Percentiles rank a stretch among this genome's conserved stretches.
phyloP scores from a whole-genome alignment of 345 rosid genomes.

The Eutrema yunnanense region DNA sequence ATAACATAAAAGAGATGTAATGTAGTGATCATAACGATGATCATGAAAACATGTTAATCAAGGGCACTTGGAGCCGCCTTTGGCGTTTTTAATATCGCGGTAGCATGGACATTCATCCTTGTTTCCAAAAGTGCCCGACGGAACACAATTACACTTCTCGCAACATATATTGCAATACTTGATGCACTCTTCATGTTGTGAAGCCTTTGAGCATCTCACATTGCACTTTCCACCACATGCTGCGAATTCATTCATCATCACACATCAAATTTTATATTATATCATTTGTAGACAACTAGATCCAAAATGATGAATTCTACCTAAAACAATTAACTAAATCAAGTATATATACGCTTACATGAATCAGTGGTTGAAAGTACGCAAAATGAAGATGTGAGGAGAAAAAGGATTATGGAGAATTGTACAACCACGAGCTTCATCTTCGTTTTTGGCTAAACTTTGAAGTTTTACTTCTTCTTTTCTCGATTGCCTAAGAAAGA shows the following conservation, averaged over 20 bases:
- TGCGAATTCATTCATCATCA: neutral
- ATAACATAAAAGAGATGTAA: neutral
- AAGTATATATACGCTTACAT: slow-evolving; percentile 31
- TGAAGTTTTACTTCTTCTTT: neutral
- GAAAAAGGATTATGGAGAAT: slow-evolving; percentile 33
- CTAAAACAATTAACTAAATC: neutral
- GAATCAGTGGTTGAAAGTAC: slow-evolving; percentile 41
- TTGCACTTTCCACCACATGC: slow-evolving; percentile 15
- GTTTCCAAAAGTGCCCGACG: slow-evolving; percentile 14
- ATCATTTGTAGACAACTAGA: neutral
- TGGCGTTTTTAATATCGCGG: neutral
- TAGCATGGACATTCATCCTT: slow-evolving; percentile 27
- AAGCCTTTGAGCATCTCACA: slow-evolving; percentile 19
- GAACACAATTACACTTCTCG: slow-evolving; percentile 23
- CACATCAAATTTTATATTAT: neutral
- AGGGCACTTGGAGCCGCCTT: slow-evolving; percentile 17
- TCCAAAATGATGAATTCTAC: too few relatives aligned
- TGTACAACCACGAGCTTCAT: slow-evolving; percentile 9
- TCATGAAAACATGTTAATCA: neutral
- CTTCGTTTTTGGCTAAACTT: neutral
- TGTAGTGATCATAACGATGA: neutral
- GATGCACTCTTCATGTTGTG: slow-evolving; percentile 2
- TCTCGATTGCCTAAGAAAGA: neutral
- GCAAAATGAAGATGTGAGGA: slow-evolving; percentile 39
- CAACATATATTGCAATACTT: slow-evolving; percentile 22